Percentiles rank a stretch among this genome's conserved stretches.
Conservation (phyloP, 768 basidiomycete genomes). For the Psilocybe tampanensis region DNA sequence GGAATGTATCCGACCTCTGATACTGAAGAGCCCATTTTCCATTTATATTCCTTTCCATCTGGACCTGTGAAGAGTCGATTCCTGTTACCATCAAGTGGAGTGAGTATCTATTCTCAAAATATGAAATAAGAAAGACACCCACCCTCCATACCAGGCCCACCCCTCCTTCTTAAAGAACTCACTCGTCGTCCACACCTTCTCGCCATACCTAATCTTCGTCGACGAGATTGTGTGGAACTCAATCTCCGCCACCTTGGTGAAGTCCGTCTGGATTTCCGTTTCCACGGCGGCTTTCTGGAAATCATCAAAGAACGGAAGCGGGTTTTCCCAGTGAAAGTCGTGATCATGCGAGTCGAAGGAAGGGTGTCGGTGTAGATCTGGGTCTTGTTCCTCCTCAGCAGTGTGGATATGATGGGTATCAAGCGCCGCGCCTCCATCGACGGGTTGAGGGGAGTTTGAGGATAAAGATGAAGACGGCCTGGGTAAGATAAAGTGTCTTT, state of each 20-base stretch:
- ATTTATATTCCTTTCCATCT: slow-evolving; percentile 22
- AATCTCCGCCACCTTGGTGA: slow-evolving; percentile 13
- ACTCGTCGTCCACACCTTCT: slow-evolving; percentile 13
- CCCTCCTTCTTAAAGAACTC: slow-evolving; percentile 25
- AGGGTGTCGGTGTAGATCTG: not conserved
- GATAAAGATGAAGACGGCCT: too few species aligned
- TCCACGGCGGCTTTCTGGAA: slow-evolving; percentile 2
- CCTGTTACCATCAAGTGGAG: slow-evolving; percentile 1
- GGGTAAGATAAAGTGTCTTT: slow-evolving; percentile 16
- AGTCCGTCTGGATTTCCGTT: slow-evolving; percentile 3
- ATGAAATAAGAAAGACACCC: not conserved
- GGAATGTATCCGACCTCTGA: slow-evolving; percentile 7
- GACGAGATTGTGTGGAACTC: slow-evolving; percentile 14
- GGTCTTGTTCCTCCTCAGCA: not conserved
- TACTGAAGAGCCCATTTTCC: slow-evolving; percentile 17
- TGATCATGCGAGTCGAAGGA: slow-evolving; percentile 16
- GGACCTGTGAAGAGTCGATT: slow-evolving; percentile 20
- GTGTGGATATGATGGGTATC: not conserved
- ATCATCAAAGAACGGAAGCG: slow-evolving; percentile 4
- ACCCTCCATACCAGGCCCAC: slow-evolving; percentile 18
- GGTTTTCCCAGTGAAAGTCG: slow-evolving; percentile 14
- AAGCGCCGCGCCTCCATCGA: too few species aligned
- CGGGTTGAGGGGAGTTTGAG: not conserved
- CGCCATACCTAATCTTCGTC: slow-evolving; percentile 12
- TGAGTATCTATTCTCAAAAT: not conserved